Base-by-base conservation (phyloP, 2,329 filamentous ascomycete species). In the Colletotrichum sp. region DNA sequence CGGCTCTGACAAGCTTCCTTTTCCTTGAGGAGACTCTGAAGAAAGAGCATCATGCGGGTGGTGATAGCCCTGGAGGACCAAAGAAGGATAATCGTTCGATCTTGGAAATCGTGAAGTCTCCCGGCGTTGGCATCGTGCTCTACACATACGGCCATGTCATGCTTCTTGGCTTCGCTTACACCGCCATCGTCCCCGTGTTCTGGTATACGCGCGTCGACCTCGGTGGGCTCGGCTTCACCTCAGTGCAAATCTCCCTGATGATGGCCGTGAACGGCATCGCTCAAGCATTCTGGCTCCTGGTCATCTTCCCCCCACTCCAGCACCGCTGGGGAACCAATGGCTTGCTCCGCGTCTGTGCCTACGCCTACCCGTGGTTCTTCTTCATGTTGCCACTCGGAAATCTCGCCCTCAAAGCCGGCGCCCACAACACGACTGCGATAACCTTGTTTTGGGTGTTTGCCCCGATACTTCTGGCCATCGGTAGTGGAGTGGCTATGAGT, bases 251-350 rank as follows among this genome's bases (percentile, higher is more conserved):
- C 77, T 93, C 93, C 2, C 79, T 92, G 4, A 90, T 93, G 84
- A 90, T 96, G 85, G 91, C 88, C 2, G 73, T 93, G 2, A 90
- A 89, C 26, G 95, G 95, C 15, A 84, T 90, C 18, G 88, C 91
- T 6, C 95, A 96, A 82, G 91, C 93, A 1, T 73, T 90, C 8
- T 96, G 94, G 94, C 89, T 95, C 3, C 87, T 96, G 0, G 77
- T 95, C 16, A 86, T 89, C 36, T 96, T 96, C 81, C 94, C 95
- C 1, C 85, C 88, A 1, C 83, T 96, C 2, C 94, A 96, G 80
- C 86, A 84, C 44, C 90, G 90, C 24, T 82, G 92, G 26, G 94
- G 94, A 12, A 96, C 94, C 8, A 92, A 92, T 28, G 90, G 88
- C 6, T 86, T 96, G 0, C 85, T 96, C 76, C 88, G 89, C 7